Evolutionary conservation across 352 stramenopile species (phyloP).

Genomic region (Pythium scleroteichum): DNA sequence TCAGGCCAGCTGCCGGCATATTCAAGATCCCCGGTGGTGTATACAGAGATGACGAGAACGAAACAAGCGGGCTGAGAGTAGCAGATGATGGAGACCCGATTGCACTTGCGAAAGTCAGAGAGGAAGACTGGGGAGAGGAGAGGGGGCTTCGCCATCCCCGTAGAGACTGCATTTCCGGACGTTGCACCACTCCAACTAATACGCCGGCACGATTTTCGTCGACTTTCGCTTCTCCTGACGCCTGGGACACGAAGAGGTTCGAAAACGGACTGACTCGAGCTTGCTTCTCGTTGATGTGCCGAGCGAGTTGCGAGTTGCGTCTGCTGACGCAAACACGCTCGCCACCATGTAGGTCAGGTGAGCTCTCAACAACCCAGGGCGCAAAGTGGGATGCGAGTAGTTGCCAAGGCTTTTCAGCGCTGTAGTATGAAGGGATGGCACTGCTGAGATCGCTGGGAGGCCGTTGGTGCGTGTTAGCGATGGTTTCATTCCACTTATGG

Average conservation of each 20-base stretch:
- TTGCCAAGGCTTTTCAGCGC: slow-evolving; percentile 58
- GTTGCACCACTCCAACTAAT: no score
- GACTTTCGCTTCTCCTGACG: neutral
- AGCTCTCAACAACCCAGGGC: neutral
- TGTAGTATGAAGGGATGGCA: slow-evolving; percentile 26
- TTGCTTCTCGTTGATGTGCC: slow-evolving; percentile 55
- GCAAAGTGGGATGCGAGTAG: slow-evolving; percentile 9
- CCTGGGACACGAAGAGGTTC: slow-evolving; percentile 6
- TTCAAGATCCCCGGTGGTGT: neutral
- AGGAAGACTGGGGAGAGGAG: neutral
- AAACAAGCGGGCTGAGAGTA: slow-evolving; percentile 11
- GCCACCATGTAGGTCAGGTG: neutral
- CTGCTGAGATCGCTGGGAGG: slow-evolving; percentile 10
- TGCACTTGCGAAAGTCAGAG: neutral
- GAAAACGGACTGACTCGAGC: slow-evolving; percentile 23
- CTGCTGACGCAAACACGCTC: neutral
- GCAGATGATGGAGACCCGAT: neutral
- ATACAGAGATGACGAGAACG: slow-evolving; percentile 3
- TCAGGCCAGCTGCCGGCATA: neutral
- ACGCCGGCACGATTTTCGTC: neutral
- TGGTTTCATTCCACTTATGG: slow-evolving; percentile 54
- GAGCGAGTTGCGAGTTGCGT: slow-evolving; percentile 45
- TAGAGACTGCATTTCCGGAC: neutral
- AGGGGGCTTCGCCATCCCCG: slow-evolving; percentile 15
- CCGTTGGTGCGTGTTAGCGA: slow-evolving; percentile 36